Conservation (phyloP, 352 stramenopile genomes). For the Phytophthora sp. region DNA sequence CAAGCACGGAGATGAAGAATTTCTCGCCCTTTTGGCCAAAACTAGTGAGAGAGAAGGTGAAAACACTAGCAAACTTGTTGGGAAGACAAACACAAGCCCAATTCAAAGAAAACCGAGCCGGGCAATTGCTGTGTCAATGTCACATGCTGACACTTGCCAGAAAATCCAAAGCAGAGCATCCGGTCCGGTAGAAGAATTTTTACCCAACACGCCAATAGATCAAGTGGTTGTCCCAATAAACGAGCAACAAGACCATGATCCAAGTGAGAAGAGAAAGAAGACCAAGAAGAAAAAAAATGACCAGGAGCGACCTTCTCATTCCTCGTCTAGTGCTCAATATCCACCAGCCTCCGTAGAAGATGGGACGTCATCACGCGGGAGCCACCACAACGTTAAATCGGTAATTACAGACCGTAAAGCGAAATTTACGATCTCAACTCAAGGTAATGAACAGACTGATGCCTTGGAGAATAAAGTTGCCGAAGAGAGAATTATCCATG, state of each 20-base stretch:
- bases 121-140: neutral
- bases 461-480: neutral
- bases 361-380: neutral
- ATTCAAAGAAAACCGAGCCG: conserved; percentile 51
- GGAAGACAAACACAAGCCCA: conserved; percentile 32
- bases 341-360: neutral
- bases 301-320: conserved; percentile 1
- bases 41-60: conserved; percentile 39
- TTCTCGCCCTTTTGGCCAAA: conserved; percentile 56
- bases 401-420: conserved; percentile 7
- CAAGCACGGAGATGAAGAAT: conserved; percentile 61
- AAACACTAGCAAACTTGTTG: neutral
- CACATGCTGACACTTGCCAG: neutral
- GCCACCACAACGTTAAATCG: conserved; percentile 10
- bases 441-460: neutral
- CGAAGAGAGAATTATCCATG: conserved; percentile 7
- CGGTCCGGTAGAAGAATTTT: conserved; percentile 16
- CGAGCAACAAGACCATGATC: neutral
- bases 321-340: neutral
- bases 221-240: neutral
- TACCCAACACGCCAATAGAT: neutral
- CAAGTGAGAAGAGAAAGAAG: conserved; percentile 32
- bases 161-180: conserved; percentile 7
- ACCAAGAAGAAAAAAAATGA: conserved; percentile 31
- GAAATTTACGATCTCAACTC: conserved; percentile 25